Conservation (phyloP, 2,329 filamentous ascomycete species). For the Aureobasidium sp. region DNA sequence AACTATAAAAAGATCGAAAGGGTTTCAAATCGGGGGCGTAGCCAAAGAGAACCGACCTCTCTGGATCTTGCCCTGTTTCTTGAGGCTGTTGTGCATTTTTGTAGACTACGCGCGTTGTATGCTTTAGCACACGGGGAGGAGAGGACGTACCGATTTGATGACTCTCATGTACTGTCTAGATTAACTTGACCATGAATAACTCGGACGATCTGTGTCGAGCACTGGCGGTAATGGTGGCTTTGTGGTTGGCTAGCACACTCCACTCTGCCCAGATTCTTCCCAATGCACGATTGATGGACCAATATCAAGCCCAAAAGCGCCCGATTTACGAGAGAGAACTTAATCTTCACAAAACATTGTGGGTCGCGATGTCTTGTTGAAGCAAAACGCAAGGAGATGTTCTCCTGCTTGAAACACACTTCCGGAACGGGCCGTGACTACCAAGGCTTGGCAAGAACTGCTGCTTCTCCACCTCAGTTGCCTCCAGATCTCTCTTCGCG, state of each 20-base stretch:
- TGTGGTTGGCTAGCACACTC: not conserved
- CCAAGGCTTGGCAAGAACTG: not conserved
- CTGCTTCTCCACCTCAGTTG: not conserved
- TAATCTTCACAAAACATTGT: conserved; percentile 6
- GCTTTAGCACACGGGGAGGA: not conserved
- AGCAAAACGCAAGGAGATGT: not conserved
- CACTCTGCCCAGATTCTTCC: not conserved
- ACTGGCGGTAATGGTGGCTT: not conserved
- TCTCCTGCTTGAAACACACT: not conserved
- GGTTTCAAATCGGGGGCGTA: not conserved
- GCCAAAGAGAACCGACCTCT: not conserved
- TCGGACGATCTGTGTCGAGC: not conserved
- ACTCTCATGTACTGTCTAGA: not conserved
- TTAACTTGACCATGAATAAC: not conserved
- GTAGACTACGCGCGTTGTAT: not conserved
- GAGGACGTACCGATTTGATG: not conserved
- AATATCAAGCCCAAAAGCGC: not conserved
- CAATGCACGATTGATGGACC: not conserved
- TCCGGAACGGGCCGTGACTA: not conserved
- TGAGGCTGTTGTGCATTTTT: not conserved
- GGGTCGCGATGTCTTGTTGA: not conserved
- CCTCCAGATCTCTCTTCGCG: not conserved
- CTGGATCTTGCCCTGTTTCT: not conserved
- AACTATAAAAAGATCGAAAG: not conserved
- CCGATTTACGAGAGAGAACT: not conserved